Evolutionary conservation across 768 basidiomycete genomes (phyloP).

Genomic region (Piloderma croceum): DNA sequence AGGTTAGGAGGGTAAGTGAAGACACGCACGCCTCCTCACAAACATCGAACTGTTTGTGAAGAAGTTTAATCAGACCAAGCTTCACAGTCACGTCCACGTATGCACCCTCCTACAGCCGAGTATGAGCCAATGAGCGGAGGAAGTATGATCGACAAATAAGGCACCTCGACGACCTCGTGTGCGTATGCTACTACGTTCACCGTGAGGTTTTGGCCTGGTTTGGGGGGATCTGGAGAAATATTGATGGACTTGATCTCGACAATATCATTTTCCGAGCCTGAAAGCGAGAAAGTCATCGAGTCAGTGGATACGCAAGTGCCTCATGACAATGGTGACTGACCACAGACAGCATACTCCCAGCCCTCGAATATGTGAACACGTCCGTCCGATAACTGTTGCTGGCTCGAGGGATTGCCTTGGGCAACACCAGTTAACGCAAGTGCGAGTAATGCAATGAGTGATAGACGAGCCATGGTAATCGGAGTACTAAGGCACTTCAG

Average conservation of each 20-base stretch:
- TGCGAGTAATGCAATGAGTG: conserved; percentile 21
- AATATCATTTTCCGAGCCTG: conserved; percentile 42
- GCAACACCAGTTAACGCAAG: conserved; percentile 10
- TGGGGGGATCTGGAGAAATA: conserved; percentile 82
- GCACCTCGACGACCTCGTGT: conserved; percentile 58
- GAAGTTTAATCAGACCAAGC: conserved; percentile 87
- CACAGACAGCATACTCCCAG: conserved; percentile 73
- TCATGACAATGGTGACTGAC: conserved; percentile 42
- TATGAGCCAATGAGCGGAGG: conserved; percentile 10
- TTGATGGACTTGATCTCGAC: conserved; percentile 66
- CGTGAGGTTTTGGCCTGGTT: conserved; percentile 84
- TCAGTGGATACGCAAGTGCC: conserved; percentile 4
- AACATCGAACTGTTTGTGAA: conserved; percentile 78
- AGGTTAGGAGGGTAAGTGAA: conserved; percentile 1
- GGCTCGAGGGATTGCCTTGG: conserved; percentile 16
- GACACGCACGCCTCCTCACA: conserved; percentile 88
- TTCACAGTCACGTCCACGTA: conserved; percentile 88
- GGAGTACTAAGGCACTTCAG: too few relatives aligned
- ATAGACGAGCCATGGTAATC: conserved; percentile 20
- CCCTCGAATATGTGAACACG: conserved; percentile 33
- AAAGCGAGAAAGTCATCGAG: background rate
- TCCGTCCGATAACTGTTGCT: conserved; percentile 26
- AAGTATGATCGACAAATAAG: conserved; percentile 8
- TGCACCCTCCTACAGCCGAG: conserved; percentile 73
- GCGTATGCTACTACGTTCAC: conserved; percentile 69